Evolutionary conservation across 306 rosid genomes (phyloP).

Genomic region (Corylus americana): DNA sequence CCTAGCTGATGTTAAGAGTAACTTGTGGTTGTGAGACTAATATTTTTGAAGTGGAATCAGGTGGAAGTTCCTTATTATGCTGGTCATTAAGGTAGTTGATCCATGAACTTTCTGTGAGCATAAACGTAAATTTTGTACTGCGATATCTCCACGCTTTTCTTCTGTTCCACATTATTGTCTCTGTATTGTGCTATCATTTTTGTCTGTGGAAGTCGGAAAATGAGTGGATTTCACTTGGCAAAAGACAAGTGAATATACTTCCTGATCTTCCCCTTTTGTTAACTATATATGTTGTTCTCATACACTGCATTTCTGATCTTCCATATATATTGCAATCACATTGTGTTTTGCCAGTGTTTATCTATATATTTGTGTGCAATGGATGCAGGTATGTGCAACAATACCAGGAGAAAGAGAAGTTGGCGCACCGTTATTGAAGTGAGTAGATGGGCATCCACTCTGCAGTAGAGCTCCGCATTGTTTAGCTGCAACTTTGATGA

Average conservation of each 20-base stretch:
- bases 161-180: not conserved
- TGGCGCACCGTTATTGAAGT: conserved; percentile 48
- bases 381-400: conserved; percentile 45
- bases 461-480: not conserved
- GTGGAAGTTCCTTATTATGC: not conserved
- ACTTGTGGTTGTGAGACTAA: too few relatives aligned
- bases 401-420: conserved; percentile 50
- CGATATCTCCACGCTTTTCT: not conserved
- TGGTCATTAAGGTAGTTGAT: not conserved
- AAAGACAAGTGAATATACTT: not conserved
- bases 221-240: not conserved
- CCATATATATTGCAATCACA: not conserved
- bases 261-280: not conserved
- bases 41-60: not conserved
- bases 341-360: not conserved
- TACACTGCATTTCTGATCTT: not conserved
- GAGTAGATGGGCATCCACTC: not conserved
- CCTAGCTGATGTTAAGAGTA: not conserved
- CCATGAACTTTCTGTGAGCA: not conserved
- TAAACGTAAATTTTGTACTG: not conserved
- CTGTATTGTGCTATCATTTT: not conserved
- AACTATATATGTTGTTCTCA: not conserved
- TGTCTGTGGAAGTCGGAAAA: not conserved
- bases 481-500: conserved; percentile 4
- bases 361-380: not conserved